Evolutionary conservation across 805 yeast genomes (phyloP), one percentile per base, ranked within the genome.

Genomic region (Diddensiella santjacobensis): DNA sequence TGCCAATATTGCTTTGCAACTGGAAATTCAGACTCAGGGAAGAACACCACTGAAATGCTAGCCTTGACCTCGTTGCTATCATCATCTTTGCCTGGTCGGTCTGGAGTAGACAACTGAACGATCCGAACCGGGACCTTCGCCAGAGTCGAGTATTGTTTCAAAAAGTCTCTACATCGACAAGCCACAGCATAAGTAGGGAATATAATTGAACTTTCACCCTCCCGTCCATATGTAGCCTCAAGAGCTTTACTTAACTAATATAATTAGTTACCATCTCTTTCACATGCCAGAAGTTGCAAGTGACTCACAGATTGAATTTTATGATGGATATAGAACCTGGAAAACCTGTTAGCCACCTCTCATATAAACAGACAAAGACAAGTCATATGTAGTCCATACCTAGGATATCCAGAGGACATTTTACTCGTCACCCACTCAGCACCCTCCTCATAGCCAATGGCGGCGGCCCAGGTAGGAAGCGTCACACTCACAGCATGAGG

Each of bases 401-500:
- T 71, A 1, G 98, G 97, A 66, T 91, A 91, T 1, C 97, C 98
- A 3, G 90, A 79, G 43, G 73, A 73, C 89, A 91, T 85, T 62
- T 80, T 79, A 40, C 71, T 68, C 15, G 83, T 82, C 3, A 89
- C 87, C 84, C 88, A 81, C 18, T 77, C 81, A 59, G 86, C 83
- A 17, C 96, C 96, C 65, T 87, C 93, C 63, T 89, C 96, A 61
- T 93, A 93, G 2, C 88, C 96, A 1, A 93, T 85, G 3, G 85
- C 87, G 40, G 95, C 88, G 42, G 80, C 84, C 99, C 98, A 93
- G 0, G 96, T 86, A 4, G 99, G 99, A 29, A 91, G 73, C 1
- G 96, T 86, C 41, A 91, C 97, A 10, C 96, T 87, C 1, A 91
- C 96, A 0, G 97, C 96, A 66, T 93, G 98, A 2, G 84, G 81